Evolutionary conservation across 2,329 filamentous ascomycete species (phyloP), one percentile per base, ranked within the genome.

Genomic region (Meredithiella fracta): DNA sequence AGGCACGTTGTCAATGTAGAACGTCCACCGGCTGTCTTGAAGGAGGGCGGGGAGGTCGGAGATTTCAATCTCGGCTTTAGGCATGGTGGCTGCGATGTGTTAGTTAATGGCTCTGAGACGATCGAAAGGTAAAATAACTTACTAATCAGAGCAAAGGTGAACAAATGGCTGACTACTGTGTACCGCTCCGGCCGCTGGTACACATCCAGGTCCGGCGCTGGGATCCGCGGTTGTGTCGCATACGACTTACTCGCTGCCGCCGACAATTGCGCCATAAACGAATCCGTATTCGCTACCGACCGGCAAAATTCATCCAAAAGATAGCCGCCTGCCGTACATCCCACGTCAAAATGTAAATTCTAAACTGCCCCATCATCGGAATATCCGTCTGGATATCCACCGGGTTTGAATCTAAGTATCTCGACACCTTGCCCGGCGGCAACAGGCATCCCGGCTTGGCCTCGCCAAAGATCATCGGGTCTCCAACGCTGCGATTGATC

Each of bases 331-430:
- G 66, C 55, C 73, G 70, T 1, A 86, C 71, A 62, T 86, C 74
- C 63, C 77, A 79, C 59, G 80, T 76, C 59, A 90, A 76, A 59
- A 89, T 74, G 65, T 85, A 88, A 49, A 88, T 76, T 51, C 83
- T 77, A 70, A 89, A 90, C 63, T 90, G 85, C 25, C 85, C 82
- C 4, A 89, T 71, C 67, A 87, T 77, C 1, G 85, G 85, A 47
- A 89, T 85, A 63, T 89, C 85, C 4, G 87, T 77, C 64, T 90
- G 83, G 26, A 89, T 70, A 62, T 89, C 82, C 44, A 90, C 79
- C 0, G 85, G 85, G 62, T 89, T 90, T 2, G 84, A 81, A 66
- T 90, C 85, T 53, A 88, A 77, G 64, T 83, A 88, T 26, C 85
- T 76, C 0, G 82, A 85, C 17, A 83, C 83, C 66, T 79, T 84